These are phyloP conservation scores for Pleomassaria siparia DNA, from an alignment of 2,329 filamentous ascomycete species.

Conservation along the genomic window DNA sequence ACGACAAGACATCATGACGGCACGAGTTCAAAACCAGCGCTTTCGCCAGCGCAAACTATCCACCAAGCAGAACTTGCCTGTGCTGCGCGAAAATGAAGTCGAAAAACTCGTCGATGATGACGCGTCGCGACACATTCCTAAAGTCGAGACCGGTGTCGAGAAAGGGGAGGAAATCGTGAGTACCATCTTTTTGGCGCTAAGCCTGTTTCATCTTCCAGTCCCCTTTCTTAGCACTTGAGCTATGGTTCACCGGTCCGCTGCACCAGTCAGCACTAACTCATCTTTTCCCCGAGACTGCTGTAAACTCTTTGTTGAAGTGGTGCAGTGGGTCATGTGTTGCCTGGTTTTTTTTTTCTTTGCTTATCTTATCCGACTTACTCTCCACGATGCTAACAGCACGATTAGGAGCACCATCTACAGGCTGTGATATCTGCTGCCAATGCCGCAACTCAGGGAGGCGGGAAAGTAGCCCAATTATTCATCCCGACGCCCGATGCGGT, in stretches of 20 bases:
- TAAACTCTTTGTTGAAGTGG: too few relatives aligned
- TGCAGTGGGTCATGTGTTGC: constrained; percentile 8
- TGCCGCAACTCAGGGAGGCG: constrained; percentile 58
- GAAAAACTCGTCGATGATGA: constrained; percentile 83
- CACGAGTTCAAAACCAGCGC: constrained; percentile 53
- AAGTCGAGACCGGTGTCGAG: constrained; percentile 94
- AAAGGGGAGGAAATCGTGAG: constrained; percentile 96
- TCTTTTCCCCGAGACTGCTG: too few relatives aligned
- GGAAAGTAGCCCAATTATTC: constrained; percentile 63
- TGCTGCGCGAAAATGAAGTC: constrained; percentile 88
- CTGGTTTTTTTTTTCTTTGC: background rate
- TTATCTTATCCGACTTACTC: constrained; percentile 13
- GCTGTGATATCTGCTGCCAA: constrained; percentile 70
- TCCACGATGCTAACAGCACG: constrained; percentile 19
- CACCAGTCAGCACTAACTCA: too few relatives aligned
- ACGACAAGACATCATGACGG: constrained; percentile 33
- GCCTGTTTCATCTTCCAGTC: constrained; percentile 32
- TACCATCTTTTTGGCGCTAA: constrained; percentile 41
- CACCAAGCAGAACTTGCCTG: constrained; percentile 81
- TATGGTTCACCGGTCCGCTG: too few relatives aligned
- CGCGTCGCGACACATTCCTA: constrained; percentile 76
- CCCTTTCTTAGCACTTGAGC: constrained; percentile 8
- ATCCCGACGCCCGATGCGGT: constrained; percentile 69
- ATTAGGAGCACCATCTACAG: constrained; percentile 92
- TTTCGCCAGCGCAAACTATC: constrained; percentile 89